Percentiles rank a stretch among this genome's conserved stretches.
Conservation (phyloP, 768 basidiomycete genomes). For the Tricholoma terreum region DNA sequence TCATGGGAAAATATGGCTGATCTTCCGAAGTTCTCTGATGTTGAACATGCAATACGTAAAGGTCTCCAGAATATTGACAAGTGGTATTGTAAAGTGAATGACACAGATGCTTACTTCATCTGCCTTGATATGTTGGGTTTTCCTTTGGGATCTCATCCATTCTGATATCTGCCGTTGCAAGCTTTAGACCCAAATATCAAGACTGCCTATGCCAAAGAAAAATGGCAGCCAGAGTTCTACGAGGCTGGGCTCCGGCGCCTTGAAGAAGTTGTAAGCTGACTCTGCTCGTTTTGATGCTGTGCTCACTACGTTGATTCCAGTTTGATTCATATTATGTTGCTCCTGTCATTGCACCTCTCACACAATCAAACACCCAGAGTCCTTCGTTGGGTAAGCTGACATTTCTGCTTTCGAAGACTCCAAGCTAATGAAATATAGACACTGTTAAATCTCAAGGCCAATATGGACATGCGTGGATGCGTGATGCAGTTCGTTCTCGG, state of each 20-base stretch:
- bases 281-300: not conserved
- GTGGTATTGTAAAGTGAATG: not conserved
- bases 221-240: conserved; percentile 8
- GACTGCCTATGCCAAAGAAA: conserved; percentile 9
- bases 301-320: too few relatives aligned
- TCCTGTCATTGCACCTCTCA: not conserved
- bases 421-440: not conserved
- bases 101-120: conserved; percentile 14
- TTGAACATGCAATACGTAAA: conserved; percentile 4
- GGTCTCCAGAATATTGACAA: conserved; percentile 9
- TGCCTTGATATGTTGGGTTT: conserved; percentile 5
- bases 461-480: too few relatives aligned
- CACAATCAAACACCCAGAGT: not conserved
- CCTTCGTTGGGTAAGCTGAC: too few relatives aligned
- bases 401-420: not conserved
- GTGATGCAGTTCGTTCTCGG: not conserved
- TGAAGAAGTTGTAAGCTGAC: not conserved
- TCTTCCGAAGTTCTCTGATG: conserved; percentile 6
- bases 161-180: not conserved
- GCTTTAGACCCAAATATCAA: conserved; percentile 10
- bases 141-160: not conserved
- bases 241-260: too few relatives aligned
- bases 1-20: too few relatives aligned
- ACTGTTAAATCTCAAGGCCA: too few relatives aligned
- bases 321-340: too few relatives aligned